These are phyloP conservation scores for Chiua sp. DNA, from an alignment of 1,284 basidiomycete species.

Conservation along the genomic window DNA sequence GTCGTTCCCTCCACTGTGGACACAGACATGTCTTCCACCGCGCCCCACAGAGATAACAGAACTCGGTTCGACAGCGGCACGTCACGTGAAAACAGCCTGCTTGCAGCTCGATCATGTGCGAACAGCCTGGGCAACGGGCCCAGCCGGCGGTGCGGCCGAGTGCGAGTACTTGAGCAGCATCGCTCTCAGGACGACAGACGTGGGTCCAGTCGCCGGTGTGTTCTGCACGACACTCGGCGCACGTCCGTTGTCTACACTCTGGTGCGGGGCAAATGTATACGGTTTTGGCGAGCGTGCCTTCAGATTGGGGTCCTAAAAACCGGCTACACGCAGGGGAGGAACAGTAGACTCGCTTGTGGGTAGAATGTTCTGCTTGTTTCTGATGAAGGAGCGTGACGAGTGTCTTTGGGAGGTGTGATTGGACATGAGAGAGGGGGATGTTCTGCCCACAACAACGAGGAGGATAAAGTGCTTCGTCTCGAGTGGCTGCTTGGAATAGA, in stretches of 20 bases:
- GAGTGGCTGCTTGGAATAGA: constrained; percentile 43
- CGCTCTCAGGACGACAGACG: neutral
- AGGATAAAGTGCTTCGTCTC: constrained; percentile 50
- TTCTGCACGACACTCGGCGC: neutral
- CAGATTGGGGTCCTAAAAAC: constrained; percentile 45
- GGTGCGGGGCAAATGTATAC: neutral
- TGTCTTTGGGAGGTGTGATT: constrained; percentile 29
- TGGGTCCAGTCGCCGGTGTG: neutral
- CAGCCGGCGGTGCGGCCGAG: constrained; percentile 35
- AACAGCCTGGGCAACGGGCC: constrained; percentile 51
- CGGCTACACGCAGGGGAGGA: constrained; percentile 42
- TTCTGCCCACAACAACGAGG: constrained; percentile 47
- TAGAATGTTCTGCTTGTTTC: constrained; percentile 43
- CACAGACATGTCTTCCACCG: constrained; percentile 50
- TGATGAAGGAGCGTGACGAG: constrained; percentile 33
- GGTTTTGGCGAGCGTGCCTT: constrained; percentile 8
- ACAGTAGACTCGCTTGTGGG: constrained; percentile 50
- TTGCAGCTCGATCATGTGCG: constrained; percentile 47
- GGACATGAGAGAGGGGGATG: constrained; percentile 38
- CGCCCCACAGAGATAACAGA: constrained; percentile 49
- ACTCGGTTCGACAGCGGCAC: constrained; percentile 48
- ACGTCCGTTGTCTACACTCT: neutral
- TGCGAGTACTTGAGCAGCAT: neutral
- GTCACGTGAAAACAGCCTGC: constrained; percentile 54
- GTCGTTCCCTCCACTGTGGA: constrained; percentile 46